A percentile compares a stretch with the other conserved stretches of the same genome.
phyloP scores from a whole-genome alignment of 805 yeast species.

The Metschnikowia similis region DNA sequence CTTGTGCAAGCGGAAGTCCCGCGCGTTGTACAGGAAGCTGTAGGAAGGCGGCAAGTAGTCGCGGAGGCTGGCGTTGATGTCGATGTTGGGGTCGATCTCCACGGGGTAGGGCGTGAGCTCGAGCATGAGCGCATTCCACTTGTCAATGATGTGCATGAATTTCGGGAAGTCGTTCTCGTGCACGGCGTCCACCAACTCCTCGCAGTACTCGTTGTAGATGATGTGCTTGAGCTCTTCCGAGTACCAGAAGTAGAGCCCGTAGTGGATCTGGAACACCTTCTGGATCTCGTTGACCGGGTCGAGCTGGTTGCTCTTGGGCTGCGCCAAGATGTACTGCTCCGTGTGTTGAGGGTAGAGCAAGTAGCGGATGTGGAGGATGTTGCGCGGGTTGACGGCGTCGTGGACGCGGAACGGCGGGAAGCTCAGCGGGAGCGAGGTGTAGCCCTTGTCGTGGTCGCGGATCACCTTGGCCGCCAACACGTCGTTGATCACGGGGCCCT shows the following conservation, averaged over 20 bases:
- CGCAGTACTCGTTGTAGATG: slow-evolving; percentile 32
- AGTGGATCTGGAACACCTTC: slow-evolving; percentile 37
- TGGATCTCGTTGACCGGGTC: slow-evolving; percentile 65
- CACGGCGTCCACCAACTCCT: slow-evolving; percentile 26
- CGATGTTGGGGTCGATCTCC: slow-evolving; percentile 15
- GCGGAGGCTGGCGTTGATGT: slow-evolving; percentile 16
- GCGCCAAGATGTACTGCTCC: slow-evolving; percentile 47
- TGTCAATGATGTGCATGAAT: slow-evolving; percentile 36
- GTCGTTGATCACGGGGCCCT: slow-evolving; percentile 24
- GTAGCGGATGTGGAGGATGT: slow-evolving; percentile 29
- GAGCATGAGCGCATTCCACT: slow-evolving; percentile 39
- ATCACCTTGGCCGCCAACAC: slow-evolving; percentile 29
- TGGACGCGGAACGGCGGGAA: slow-evolving; percentile 32
- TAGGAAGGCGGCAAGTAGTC: slow-evolving; percentile 10
- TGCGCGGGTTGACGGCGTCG: slow-evolving; percentile 23
- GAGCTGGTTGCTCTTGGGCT: slow-evolving; percentile 51
- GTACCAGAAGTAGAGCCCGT: slow-evolving; percentile 38
- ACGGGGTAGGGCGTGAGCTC: slow-evolving; percentile 30
- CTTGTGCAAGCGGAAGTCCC: slow-evolving; percentile 12
- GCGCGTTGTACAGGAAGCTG: slow-evolving; percentile 7
- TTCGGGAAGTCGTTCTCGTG: slow-evolving; percentile 29
- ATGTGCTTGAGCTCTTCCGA: slow-evolving; percentile 28
- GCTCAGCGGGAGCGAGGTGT: slow-evolving; percentile 30
- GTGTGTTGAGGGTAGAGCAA: slow-evolving; percentile 35
- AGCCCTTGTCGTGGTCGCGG: slow-evolving; percentile 24